phyloP scores from a whole-genome alignment of 345 rosid species.

The Pistacia vera region DNA sequence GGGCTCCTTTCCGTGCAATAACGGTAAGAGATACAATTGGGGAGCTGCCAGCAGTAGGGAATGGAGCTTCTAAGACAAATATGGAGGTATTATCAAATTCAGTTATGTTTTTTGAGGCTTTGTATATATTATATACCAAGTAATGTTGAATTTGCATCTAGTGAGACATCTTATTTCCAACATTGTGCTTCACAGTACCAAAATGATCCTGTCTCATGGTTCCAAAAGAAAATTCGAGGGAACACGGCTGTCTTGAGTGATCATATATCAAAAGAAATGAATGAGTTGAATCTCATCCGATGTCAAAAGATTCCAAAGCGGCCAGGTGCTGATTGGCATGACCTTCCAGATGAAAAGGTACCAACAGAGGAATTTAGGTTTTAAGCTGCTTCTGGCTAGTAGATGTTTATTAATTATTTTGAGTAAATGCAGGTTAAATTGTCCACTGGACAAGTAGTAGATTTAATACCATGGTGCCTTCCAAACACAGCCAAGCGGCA shows the following conservation, averaged over 20 bases:
- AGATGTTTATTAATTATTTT: not conserved
- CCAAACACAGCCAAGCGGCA: conserved; percentile 64
- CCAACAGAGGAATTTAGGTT: not conserved
- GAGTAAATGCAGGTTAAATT: conserved; percentile 40
- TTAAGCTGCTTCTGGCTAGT: not conserved
- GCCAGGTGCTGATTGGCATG: conserved; percentile 72
- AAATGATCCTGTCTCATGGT: conserved; percentile 54
- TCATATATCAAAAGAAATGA: conserved; percentile 69
- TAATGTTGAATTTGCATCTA: not conserved
- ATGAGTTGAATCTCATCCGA: conserved; percentile 58
- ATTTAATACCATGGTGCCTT: conserved; percentile 65
- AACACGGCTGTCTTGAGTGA: conserved; percentile 42
- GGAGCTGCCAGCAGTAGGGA: conserved; percentile 76
- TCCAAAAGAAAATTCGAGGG: conserved; percentile 53
- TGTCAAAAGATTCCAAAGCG: conserved; percentile 56
- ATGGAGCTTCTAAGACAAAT: conserved; percentile 64
- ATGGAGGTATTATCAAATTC: conserved; percentile 43
- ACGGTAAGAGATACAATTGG: conserved; percentile 92
- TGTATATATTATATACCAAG: not conserved
- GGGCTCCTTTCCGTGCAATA: conserved; percentile 64
- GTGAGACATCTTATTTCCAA: not conserved
- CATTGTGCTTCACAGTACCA: conserved; percentile 37
- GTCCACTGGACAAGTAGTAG: conserved; percentile 59
- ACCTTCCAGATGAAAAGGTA: conserved; percentile 66
- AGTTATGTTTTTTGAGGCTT: not conserved